phyloP scores from a whole-genome alignment of 2,329 filamentous ascomycete genomes.

The Helminthosporium solani region DNA sequence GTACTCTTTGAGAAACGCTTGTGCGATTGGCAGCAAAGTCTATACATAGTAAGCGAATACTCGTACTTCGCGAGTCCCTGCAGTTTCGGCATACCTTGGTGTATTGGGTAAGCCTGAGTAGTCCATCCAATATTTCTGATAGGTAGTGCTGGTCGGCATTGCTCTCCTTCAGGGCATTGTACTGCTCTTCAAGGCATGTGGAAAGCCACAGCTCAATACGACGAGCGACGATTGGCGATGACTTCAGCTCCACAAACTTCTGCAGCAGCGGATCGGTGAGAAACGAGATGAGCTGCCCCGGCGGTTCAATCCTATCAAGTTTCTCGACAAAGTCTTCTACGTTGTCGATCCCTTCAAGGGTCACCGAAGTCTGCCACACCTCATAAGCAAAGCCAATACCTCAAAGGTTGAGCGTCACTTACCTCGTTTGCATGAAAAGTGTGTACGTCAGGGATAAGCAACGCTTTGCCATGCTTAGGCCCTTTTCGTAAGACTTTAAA shows the following conservation, averaged over 20 bases:
- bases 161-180: constrained; percentile 20
- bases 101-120: constrained; percentile 36
- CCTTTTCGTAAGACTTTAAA: constrained; percentile 64
- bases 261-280: constrained; percentile 75
- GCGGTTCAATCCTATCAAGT: constrained; percentile 76
- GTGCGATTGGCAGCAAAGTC: constrained; percentile 32
- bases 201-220: constrained; percentile 44
- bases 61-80: not conserved
- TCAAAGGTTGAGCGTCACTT: constrained; percentile 20
- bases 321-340: constrained; percentile 68
- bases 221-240: constrained; percentile 26
- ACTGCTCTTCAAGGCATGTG: constrained; percentile 40
- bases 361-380: constrained; percentile 42
- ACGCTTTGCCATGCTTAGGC: constrained; percentile 52
- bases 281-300: constrained; percentile 77
- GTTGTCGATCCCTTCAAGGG: constrained; percentile 74
- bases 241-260: constrained; percentile 65
- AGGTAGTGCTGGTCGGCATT: constrained; percentile 21
- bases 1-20: constrained; percentile 38
- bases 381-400: constrained; percentile 10
- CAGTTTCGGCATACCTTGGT: constrained; percentile 31
- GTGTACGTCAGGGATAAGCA: constrained; percentile 64
- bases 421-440: constrained; percentile 71
- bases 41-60: constrained; percentile 19
- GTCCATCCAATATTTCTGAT: constrained; percentile 33